Evolutionary conservation across 208 protist species (phyloP).

Genomic region (Wallacemonas sp.): DNA sequence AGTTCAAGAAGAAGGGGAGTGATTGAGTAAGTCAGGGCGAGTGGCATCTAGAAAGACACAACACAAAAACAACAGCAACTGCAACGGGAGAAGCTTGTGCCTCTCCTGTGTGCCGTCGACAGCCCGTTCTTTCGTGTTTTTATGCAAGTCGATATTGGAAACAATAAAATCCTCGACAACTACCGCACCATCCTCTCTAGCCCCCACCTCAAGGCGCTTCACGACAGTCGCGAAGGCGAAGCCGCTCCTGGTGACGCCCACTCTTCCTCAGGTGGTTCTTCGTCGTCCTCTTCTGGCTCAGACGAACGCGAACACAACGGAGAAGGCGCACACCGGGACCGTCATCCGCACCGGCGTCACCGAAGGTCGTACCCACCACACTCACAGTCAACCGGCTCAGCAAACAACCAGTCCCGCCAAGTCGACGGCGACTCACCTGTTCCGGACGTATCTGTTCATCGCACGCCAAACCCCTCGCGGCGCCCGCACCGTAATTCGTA

Average conservation of each 20-base stretch:
- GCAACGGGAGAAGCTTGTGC: too few relatives aligned
- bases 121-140: too few relatives aligned
- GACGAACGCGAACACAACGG: not conserved
- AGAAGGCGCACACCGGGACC: constrained; percentile 1
- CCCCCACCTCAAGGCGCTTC: constrained; percentile 21
- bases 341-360: not conserved
- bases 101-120: too few relatives aligned
- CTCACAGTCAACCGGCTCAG: constrained; percentile 6
- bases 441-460: not conserved
- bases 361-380: not conserved
- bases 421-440: not conserved
- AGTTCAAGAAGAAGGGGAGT: too few relatives aligned
- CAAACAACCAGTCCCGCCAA: not conserved
- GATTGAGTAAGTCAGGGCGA: too few relatives aligned
- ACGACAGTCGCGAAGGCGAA: not conserved
- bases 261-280: not conserved
- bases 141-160: constrained; percentile 64
- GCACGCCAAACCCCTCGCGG: not conserved
- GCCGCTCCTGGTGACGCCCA: not conserved
- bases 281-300: not conserved
- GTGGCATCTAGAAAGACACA: too few relatives aligned
- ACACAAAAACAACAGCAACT: too few relatives aligned
- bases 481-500: not conserved
- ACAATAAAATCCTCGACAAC: constrained; percentile 41
- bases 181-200: constrained; percentile 37